Conservation (phyloP, 23 red algal genomes). For the Gracilariopsis chorda region DNA sequence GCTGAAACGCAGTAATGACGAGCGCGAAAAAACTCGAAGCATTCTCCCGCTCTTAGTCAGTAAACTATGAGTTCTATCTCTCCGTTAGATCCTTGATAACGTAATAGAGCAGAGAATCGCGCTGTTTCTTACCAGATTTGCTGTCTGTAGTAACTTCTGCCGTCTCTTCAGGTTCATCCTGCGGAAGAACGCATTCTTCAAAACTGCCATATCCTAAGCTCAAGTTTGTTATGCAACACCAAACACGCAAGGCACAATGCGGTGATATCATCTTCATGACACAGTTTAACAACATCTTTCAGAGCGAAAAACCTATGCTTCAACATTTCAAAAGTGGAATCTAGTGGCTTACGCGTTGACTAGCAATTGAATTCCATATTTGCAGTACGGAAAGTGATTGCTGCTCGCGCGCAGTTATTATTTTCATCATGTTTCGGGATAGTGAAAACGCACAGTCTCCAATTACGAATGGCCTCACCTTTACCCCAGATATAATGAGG, state of each 20-base stretch:
- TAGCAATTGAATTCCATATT: background rate
- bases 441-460: background rate
- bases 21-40: background rate
- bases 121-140: background rate
- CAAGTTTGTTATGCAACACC: constrained; percentile 14
- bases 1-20: background rate
- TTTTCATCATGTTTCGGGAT: background rate
- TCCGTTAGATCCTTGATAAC: background rate
- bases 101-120: constrained; percentile 10
- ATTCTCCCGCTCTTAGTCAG: background rate
- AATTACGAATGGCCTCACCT: background rate
- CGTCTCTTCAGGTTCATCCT: background rate
- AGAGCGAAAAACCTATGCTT: constrained; percentile 18
- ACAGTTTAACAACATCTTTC: background rate
- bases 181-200: background rate
- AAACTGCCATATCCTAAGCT: background rate
- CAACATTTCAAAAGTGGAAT: constrained; percentile 37
- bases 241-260: background rate
- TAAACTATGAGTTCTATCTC: background rate
- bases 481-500: background rate
- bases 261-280: constrained; percentile 24
- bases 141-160: background rate
- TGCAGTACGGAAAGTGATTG: background rate
- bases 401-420: background rate
- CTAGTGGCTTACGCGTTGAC: background rate